Evolutionary conservation across 1,284 basidiomycete species (phyloP).

Genomic region (Ceratobasidium sp.): DNA sequence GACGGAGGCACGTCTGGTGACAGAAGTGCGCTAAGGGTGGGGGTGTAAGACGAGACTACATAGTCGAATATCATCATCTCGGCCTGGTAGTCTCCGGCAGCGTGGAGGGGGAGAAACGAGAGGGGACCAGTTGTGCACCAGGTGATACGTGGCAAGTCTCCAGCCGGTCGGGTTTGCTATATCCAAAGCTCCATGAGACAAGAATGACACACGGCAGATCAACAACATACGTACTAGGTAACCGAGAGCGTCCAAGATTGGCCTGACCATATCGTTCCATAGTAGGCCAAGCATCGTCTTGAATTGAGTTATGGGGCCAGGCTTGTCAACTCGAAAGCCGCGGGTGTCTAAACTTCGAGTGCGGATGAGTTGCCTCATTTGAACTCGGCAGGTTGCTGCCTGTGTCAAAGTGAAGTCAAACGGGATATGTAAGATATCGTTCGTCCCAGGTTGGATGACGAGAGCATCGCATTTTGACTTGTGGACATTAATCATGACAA

Average conservation of each 20-base stretch:
- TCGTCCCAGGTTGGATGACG: not conserved
- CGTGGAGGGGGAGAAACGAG: constrained; percentile 38
- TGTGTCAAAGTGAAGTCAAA: not conserved
- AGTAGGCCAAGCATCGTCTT: not conserved
- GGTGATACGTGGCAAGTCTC: constrained; percentile 7
- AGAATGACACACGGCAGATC: not conserved
- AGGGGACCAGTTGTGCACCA: constrained; percentile 34
- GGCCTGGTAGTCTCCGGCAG: constrained; percentile 13
- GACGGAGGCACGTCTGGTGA: not conserved
- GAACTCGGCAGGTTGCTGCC: not conserved
- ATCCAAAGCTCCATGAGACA: not conserved
- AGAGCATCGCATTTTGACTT: not conserved
- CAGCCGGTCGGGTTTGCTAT: not conserved
- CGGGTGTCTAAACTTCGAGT: not conserved
- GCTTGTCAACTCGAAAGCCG: not conserved
- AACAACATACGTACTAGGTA: not conserved
- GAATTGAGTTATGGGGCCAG: not conserved
- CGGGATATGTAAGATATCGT: not conserved
- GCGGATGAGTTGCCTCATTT: not conserved
- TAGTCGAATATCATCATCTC: not conserved
- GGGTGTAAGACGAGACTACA: constrained; percentile 29
- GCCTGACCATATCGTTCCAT: constrained; percentile 26
- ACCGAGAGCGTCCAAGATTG: constrained; percentile 5
- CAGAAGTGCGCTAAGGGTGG: constrained; percentile 19
- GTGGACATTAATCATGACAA: not conserved